A percentile compares a stretch with the other conserved stretches of the same genome.
These are phyloP conservation scores for Colletotrichum euphorbiae DNA, from an alignment of 2,329 filamentous ascomycete species.

Conservation along the genomic window DNA sequence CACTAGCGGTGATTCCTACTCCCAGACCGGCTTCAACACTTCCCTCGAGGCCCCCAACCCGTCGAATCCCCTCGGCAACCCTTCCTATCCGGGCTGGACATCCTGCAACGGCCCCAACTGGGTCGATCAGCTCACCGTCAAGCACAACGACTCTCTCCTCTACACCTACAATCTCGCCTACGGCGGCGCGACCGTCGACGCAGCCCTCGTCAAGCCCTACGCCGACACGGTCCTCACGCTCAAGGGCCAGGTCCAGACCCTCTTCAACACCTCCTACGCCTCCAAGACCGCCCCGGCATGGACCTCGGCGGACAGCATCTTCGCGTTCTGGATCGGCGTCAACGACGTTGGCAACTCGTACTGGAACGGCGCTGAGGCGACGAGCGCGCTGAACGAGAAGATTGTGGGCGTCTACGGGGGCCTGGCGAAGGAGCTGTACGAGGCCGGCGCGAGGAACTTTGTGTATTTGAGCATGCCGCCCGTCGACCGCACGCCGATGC, in stretches of 20 bases:
- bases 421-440: constrained; percentile 60
- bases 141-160: constrained; percentile 59
- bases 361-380: constrained; percentile 47
- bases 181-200: constrained; percentile 65
- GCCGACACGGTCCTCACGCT: constrained; percentile 59
- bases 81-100: constrained; percentile 63
- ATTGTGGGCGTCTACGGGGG: constrained; percentile 58
- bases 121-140: constrained; percentile 61
- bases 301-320: constrained; percentile 54
- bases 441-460: constrained; percentile 67
- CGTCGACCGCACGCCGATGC: constrained; percentile 65
- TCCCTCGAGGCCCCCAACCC: constrained; percentile 61
- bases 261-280: constrained; percentile 39
- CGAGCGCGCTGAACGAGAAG: constrained; percentile 49
- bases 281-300: constrained; percentile 53
- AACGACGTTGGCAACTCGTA: constrained; percentile 67
- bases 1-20: constrained; percentile 50
- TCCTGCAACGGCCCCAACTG: constrained; percentile 63
- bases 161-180: constrained; percentile 66
- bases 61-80: constrained; percentile 72
- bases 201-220: constrained; percentile 63
- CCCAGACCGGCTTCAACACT: constrained; percentile 63
- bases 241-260: constrained; percentile 60
- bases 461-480: constrained; percentile 70
- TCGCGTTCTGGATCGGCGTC: constrained; percentile 65